These are phyloP conservation scores for Liriodendron chinense DNA, from an alignment of 164 flowering plant genomes.

Conservation along the genomic window DNA sequence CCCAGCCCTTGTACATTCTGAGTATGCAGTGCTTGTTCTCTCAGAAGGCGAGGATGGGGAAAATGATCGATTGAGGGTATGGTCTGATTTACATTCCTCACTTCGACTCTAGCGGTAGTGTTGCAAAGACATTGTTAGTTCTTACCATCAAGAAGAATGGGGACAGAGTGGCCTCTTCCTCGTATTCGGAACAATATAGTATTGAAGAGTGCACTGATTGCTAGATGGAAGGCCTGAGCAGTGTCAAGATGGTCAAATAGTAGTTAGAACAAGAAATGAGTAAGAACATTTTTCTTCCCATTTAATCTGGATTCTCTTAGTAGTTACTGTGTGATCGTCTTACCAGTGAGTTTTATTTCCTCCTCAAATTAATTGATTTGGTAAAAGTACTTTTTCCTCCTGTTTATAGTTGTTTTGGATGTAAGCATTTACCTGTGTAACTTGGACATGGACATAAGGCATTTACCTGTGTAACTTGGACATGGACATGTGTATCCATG, in stretches of 20 bases:
- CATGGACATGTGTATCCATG: too few relatives aligned
- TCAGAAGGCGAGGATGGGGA: conserved; percentile 29
- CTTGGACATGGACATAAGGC: too few relatives aligned
- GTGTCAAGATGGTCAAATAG: conserved; percentile 44
- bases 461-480: too few relatives aligned
- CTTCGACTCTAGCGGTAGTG: conserved; percentile 64
- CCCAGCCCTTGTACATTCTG: conserved; percentile 74
- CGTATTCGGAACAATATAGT: conserved; percentile 35
- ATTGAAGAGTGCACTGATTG: conserved; percentile 53
- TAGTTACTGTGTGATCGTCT: too few relatives aligned
- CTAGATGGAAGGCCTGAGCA: conserved; percentile 72
- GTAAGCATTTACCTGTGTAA: too few relatives aligned
- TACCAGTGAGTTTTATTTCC: too few relatives aligned
- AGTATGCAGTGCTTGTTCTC: conserved; percentile 60
- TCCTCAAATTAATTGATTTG: too few relatives aligned
- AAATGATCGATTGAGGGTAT: conserved; percentile 47
- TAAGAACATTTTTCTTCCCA: background rate
- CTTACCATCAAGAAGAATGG: conserved; percentile 36
- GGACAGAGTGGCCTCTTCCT: conserved; percentile 22
- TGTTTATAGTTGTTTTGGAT: too few relatives aligned
- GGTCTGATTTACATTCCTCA: conserved; percentile 69
- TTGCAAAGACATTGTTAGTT: conserved; percentile 68
- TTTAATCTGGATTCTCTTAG: too few relatives aligned
- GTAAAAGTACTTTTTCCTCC: too few relatives aligned
- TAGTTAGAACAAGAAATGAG: background rate